A percentile compares a stretch with the other conserved stretches of the same genome.
Conservation (phyloP, 1,284 basidiomycete species). For the Apiotrichum sp. region DNA sequence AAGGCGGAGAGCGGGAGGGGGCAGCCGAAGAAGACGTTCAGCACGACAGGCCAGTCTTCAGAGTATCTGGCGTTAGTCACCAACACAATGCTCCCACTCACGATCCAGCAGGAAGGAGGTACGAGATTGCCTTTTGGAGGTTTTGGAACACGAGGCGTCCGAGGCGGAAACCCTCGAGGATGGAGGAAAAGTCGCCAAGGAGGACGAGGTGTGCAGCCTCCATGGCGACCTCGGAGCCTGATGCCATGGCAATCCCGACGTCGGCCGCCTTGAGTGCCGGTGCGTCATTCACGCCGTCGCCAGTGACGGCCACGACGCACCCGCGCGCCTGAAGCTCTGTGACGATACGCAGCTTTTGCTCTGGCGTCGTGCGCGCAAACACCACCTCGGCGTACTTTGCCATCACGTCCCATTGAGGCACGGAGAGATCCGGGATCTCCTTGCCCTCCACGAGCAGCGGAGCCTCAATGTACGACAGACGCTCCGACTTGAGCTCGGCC, state of each 20-base stretch:
- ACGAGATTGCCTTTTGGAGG: slow-evolving; percentile 51
- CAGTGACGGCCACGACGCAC: slow-evolving; percentile 55
- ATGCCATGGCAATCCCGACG: slow-evolving; percentile 51
- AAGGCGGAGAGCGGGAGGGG: slow-evolving; percentile 54
- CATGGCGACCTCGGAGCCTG: slow-evolving; percentile 48
- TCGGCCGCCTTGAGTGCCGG: slow-evolving; percentile 53
- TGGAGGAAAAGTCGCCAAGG: slow-evolving; percentile 42
- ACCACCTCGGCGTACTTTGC: slow-evolving; percentile 61
- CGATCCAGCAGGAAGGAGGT: slow-evolving; percentile 45
- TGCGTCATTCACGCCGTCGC: slow-evolving; percentile 68
- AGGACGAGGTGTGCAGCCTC: slow-evolving; percentile 46
- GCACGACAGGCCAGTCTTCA: slow-evolving; percentile 62
- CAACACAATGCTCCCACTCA: slow-evolving; percentile 36
- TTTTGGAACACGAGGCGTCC: slow-evolving; percentile 65
- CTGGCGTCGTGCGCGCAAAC: slow-evolving; percentile 65
- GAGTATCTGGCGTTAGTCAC: slow-evolving; percentile 33
- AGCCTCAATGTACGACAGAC: background rate
- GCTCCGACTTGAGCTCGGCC: slow-evolving; percentile 1
- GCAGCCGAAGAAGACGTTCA: slow-evolving; percentile 51
- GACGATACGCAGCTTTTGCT: slow-evolving; percentile 66
- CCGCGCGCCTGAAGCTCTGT: slow-evolving; percentile 55
- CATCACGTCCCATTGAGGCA: slow-evolving; percentile 52
- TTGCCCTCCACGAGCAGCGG: slow-evolving; percentile 54
- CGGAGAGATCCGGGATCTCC: slow-evolving; percentile 51
- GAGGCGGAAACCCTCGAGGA: slow-evolving; percentile 50